Base-by-base conservation (phyloP, 2,329 filamentous ascomycete genomes). In the Trichoderma atroviride region DNA sequence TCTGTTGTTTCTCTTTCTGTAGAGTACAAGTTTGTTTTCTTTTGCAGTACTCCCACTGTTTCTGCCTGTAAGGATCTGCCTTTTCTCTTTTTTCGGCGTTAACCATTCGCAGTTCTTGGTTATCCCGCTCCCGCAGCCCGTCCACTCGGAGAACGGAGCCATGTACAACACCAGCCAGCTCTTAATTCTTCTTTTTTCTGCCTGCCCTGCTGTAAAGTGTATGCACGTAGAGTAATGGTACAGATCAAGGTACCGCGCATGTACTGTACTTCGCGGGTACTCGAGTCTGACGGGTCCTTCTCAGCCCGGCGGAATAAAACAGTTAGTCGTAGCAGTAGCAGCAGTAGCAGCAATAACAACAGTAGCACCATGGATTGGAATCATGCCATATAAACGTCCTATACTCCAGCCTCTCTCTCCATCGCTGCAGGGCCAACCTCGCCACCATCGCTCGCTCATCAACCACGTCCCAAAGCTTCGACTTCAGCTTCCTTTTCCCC, bases 91-190 rank as follows among this genome's bases (percentile, higher is more conserved):
- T n/a, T 37, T 40, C 33, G 14, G 16, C 11, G 50, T 62, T 35
- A 7, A 29, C 43, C n/a, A 35, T 10, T 63, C 60, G 60, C 60
- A 27, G 29, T 63, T 53, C 31, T 52, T 33, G 50, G 60, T 63
- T 63, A 53, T 52, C 33, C 60, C 60, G 60, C 60, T 53, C 60
- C 60, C 43, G 60, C 60, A 35, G 60, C 47, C 43, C 47, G 24
- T 24, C 57, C 35, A 27, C 33, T 43, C 24, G 57, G 57, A 59
- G 13, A 19, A 37, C 43, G 40, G 40, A 22, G 47, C 22, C 40
- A 50, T 50, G 47, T 50, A 50, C 47, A 50, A 50, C 47, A 50
- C n/a, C 47, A 47, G 43, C 37, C 37, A 43, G 40, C 40, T 43
- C 40, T 43, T n/a, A n/a, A 24, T 50, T 50, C 22, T 50, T 22